Base-by-base conservation (phyloP, 306 rosid species). In the Castanospermum australe region DNA sequence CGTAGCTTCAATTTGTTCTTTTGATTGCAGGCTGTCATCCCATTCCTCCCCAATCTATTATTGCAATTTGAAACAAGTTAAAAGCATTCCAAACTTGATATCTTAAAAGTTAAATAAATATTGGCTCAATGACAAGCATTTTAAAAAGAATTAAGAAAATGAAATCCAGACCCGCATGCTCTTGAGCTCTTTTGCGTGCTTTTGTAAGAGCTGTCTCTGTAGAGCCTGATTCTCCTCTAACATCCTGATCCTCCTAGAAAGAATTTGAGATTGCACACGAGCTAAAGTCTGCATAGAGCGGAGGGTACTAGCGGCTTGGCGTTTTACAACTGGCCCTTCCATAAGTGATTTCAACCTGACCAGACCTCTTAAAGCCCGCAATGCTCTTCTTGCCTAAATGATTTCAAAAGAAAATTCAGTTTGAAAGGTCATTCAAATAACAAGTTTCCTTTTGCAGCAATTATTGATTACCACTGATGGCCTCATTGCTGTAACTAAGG, bases 11-110 rank as follows among this genome's bases (percentile, higher is more conserved):
- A 93, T 84, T 87, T 93, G 99, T 81, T 93, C 99, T 87, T 91
- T 96, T 39, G 99, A 96, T 83, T 93, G 98, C 32, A 89, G 22
- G 90, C 98, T 96, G 84, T 89, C 93, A 86, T 96, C 99, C 99
- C 99, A 96, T 86, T 91, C 97, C 87, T 93, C 99, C 66, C 91
- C 99, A 78, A 91, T 89, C 99, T 96, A 89, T 79, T 20, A 65
- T 64, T 82, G 71, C 2, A 70, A 74, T 68, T 71, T 45, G 70
- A 52, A 44, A 77, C 51, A 45, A 64, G 71, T 85, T 75, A 79
- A 76, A 48, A 32, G 6, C 77, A 44, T 54, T 50, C 44, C 71
- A 70, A 79, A 71, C 44, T n/a, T 72, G 41, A 60, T 76, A 32
- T 20, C 62, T 52, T 57, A 76, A 76, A 72, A 42, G 33, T 36